These are phyloP conservation scores for Zelopaecilomyces penicillatus DNA, from an alignment of 2,329 filamentous ascomycete species.

Conservation along the genomic window DNA sequence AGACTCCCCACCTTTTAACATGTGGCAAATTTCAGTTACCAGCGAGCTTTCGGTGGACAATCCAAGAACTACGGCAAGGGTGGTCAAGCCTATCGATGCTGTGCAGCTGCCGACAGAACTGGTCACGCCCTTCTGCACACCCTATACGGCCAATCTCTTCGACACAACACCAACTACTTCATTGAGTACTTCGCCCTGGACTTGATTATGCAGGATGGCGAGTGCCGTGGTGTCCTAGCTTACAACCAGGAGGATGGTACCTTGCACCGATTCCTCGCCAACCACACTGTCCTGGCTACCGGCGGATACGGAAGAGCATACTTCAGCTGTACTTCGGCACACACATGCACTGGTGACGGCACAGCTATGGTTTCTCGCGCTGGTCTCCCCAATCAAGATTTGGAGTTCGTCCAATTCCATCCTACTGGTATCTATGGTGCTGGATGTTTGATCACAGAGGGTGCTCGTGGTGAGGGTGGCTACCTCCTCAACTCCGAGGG, in stretches of 20 bases:
- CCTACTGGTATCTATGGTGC: constrained; percentile 98
- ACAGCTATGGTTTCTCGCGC: constrained; percentile 99
- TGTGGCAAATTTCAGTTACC: constrained; percentile 55
- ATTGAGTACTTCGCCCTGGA: constrained; percentile 98
- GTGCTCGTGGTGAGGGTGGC: constrained; percentile 94
- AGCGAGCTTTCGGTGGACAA: constrained; percentile 96
- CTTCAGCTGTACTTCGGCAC: constrained; percentile 96
- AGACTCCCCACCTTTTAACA: constrained; percentile 9
- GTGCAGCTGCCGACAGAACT: constrained; percentile 90
- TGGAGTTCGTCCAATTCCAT: constrained; percentile 99
- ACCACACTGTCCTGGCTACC: constrained; percentile 94
- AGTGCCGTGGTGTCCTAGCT: constrained; percentile 91
- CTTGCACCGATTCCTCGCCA: constrained; percentile 89
- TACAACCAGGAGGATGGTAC: constrained; percentile 99
- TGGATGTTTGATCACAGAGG: constrained; percentile 95
- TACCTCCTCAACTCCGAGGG: constrained; percentile 96
- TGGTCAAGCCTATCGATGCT: constrained; percentile 95
- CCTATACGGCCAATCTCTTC: constrained; percentile 91
- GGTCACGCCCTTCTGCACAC: constrained; percentile 97
- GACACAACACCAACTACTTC: constrained; percentile 99
- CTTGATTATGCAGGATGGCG: constrained; percentile 93
- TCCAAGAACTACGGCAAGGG: constrained; percentile 93
- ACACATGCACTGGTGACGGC: constrained; percentile 97
- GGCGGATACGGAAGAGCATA: constrained; percentile 97
- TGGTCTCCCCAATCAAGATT: constrained; percentile 95